Conservation (phyloP, 2,329 filamentous ascomycete genomes). For the Paracorniculantispora psalliotae region DNA sequence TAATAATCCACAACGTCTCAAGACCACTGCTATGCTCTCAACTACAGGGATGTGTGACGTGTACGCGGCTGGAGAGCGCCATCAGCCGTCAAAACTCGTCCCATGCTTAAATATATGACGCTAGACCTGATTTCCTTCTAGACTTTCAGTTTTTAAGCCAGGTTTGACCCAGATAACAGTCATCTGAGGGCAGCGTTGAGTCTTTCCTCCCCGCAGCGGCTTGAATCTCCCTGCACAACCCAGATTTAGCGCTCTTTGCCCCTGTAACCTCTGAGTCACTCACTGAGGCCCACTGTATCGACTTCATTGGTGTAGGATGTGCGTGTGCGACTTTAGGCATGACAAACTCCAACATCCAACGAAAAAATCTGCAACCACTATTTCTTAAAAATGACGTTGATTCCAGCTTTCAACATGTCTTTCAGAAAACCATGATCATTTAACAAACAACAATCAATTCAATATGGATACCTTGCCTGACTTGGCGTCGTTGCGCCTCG, state of each 20-base stretch:
- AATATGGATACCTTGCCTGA: not conserved
- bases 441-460: not conserved
- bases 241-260: not conserved
- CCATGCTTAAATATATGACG: not conserved
- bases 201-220: not conserved
- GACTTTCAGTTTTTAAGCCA: not conserved
- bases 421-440: not conserved
- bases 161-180: not conserved
- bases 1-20: not conserved
- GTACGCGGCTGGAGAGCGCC: not conserved
- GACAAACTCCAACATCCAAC: not conserved
- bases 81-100: not conserved
- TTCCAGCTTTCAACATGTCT: not conserved
- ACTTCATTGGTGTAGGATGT: not conserved
- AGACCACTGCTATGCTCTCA: not conserved
- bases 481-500: conserved; percentile 3
- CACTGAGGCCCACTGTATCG: conserved; percentile 3
- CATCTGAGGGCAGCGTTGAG: not conserved
- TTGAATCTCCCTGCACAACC: not conserved
- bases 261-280: conserved; percentile 11
- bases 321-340: not conserved
- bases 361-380: not conserved
- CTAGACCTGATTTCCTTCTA: not conserved
- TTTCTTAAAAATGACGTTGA: not conserved
- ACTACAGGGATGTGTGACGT: conserved; percentile 1